phyloP scores from a whole-genome alignment of 495 filamentous ascomycete species.

The Jackrogersella minutella region DNA sequence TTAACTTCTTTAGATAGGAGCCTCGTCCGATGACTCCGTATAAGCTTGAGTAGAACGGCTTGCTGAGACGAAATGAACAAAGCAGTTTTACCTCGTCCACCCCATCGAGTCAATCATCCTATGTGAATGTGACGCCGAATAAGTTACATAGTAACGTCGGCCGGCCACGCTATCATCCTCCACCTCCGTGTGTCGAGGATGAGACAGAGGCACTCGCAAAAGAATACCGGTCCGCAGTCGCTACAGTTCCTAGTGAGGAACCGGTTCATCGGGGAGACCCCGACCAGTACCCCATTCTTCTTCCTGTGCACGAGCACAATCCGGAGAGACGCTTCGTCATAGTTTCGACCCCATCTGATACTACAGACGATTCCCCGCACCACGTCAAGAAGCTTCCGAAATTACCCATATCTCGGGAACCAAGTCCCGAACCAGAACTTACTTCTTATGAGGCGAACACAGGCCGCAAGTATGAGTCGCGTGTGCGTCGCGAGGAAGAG shows the following conservation, averaged over 20 bases:
- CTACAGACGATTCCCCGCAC: slow-evolving; percentile 30
- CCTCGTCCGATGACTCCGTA: background rate
- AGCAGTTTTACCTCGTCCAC: slow-evolving; percentile 15
- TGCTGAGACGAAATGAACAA: slow-evolving; percentile 30
- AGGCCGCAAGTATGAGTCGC: slow-evolving; percentile 47
- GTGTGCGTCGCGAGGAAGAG: slow-evolving; percentile 37
- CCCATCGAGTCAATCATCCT: slow-evolving; percentile 23
- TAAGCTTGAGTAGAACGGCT: background rate
- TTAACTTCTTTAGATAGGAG: slow-evolving; percentile 6
- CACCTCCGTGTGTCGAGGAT: slow-evolving; percentile 56
- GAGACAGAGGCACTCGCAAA: slow-evolving; percentile 55
- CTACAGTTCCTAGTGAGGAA: slow-evolving; percentile 47
- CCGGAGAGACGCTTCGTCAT: slow-evolving; percentile 58
- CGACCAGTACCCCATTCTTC: slow-evolving; percentile 53
- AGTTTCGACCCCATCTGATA: slow-evolving; percentile 44
- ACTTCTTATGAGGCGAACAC: slow-evolving; percentile 53
- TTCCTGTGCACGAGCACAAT: slow-evolving; percentile 54
- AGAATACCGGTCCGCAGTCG: slow-evolving; percentile 46
- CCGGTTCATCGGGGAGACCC: slow-evolving; percentile 52
- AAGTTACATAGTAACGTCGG: slow-evolving; percentile 14
- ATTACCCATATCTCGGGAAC: slow-evolving; percentile 35
- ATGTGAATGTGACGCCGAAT: slow-evolving; percentile 26
- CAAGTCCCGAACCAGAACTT: slow-evolving; percentile 23
- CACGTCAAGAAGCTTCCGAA: slow-evolving; percentile 11
- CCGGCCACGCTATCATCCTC: slow-evolving; percentile 41